These are phyloP conservation scores for Hemileia vastatrix DNA, from an alignment of 1,284 basidiomycete genomes.

Conservation along the genomic window DNA sequence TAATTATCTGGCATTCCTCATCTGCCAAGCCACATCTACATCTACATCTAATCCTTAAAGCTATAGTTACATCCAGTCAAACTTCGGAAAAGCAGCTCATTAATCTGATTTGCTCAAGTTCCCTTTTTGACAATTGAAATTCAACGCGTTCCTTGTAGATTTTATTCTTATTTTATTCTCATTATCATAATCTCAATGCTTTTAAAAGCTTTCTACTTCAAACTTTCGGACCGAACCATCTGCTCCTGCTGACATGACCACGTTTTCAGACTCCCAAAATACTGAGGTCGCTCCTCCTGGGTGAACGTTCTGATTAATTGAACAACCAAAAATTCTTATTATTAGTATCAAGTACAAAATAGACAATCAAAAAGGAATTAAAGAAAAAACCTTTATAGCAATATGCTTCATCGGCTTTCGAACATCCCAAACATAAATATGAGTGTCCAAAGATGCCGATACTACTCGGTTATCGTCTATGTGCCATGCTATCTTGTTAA, in stretches of 20 bases:
- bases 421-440: conserved; percentile 81
- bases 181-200: not conserved
- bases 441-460: conserved; percentile 80
- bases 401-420: conserved; percentile 67
- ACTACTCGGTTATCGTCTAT: conserved; percentile 64
- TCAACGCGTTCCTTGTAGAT: no score
- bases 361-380: conserved; percentile 37
- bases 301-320: conserved; percentile 13
- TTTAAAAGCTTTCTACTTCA: not conserved
- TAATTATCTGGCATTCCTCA: no score
- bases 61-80: no score
- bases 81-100: no score
- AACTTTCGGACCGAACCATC: conserved; percentile 20
- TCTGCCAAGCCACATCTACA: no score
- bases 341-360: not conserved
- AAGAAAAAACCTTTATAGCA: conserved; percentile 54
- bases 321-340: not conserved
- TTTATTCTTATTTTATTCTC: no score
- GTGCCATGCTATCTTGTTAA: conserved; percentile 70
- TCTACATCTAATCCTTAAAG: no score
- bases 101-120: no score
- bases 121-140: no score
- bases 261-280: conserved; percentile 1
- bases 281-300: conserved; percentile 19
- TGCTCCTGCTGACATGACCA: conserved; percentile 12